These are phyloP conservation scores for Balamuthia mandrillaris DNA, from an alignment of 208 protist genomes.

Conservation along the genomic window DNA sequence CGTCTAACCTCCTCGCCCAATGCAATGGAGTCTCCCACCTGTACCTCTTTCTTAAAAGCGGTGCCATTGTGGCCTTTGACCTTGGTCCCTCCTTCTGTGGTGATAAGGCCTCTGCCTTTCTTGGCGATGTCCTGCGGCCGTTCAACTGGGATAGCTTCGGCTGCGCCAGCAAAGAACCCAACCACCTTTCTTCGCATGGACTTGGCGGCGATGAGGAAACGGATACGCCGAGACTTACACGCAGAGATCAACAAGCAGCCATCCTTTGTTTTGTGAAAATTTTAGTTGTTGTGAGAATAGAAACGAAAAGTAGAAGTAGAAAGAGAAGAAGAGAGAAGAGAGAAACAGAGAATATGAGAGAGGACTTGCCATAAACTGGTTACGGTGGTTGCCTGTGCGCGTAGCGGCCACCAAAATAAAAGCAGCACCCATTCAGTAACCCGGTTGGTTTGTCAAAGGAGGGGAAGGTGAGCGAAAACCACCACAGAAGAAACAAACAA, in stretches of 20 bases:
- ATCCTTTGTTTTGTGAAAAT: constrained; percentile 73
- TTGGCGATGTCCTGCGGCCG: constrained; percentile 84
- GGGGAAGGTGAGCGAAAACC: neutral
- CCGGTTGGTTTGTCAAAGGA: too few species aligned
- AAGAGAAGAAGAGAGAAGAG: neutral
- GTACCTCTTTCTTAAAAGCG: too few species aligned
- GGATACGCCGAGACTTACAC: constrained; percentile 73
- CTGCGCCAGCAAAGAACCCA: constrained; percentile 78
- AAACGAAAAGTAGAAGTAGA: neutral
- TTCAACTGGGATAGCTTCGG: constrained; percentile 85
- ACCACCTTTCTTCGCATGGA: constrained; percentile 79
- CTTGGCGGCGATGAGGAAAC: constrained; percentile 88
- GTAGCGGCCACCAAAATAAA: too few species aligned
- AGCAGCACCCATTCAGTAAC: too few species aligned
- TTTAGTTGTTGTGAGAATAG: neutral
- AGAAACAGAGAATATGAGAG: neutral
- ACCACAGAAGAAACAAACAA: neutral
- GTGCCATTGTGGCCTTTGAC: too few species aligned
- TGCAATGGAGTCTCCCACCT: too few species aligned
- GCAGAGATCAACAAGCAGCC: constrained; percentile 83
- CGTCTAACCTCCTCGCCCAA: too few species aligned
- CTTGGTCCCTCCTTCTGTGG: too few species aligned
- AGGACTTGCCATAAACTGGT: constrained; percentile 67
- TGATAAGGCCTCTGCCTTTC: neutral
- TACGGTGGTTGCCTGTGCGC: constrained; percentile 85